Conservation (phyloP, 306 rosid genomes). For the Rubus parviflorus region DNA sequence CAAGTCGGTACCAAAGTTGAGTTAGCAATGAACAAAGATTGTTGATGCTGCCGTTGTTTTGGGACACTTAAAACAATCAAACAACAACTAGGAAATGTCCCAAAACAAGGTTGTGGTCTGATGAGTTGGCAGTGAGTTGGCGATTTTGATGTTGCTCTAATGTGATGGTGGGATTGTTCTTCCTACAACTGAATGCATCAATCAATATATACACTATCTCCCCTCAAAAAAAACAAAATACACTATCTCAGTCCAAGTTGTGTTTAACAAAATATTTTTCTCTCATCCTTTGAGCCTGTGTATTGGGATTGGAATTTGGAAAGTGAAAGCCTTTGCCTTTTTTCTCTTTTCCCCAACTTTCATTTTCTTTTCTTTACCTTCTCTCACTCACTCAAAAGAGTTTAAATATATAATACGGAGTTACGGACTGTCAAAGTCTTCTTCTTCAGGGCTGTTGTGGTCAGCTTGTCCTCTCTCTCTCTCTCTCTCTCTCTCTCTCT, state of each 20-base stretch:
- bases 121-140: conserved; percentile 28
- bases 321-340: background rate
- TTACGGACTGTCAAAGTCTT: conserved; percentile 21
- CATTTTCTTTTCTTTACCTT: background rate
- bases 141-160: conserved; percentile 11
- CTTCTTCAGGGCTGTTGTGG: conserved; percentile 26
- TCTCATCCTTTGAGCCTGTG: background rate
- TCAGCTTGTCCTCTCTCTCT: conserved; percentile 12
- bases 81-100: background rate
- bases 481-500: background rate
- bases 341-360: conserved; percentile 1
- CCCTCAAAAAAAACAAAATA: too few species aligned
- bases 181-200: background rate
- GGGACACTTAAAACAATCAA: background rate
- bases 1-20: too few species aligned
- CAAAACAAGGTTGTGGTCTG: background rate
- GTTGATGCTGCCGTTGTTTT: background rate
- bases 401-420: background rate
- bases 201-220: background rate
- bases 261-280: background rate
- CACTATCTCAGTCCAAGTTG: background rate
- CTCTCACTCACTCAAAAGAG: background rate
- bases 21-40: background rate
- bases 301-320: conserved; percentile 13
- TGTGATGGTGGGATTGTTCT: background rate